These are phyloP conservation scores for Umbelopsis vinacea DNA, from an alignment of 192 early-diverging fungal genomes.

Conservation along the genomic window DNA sequence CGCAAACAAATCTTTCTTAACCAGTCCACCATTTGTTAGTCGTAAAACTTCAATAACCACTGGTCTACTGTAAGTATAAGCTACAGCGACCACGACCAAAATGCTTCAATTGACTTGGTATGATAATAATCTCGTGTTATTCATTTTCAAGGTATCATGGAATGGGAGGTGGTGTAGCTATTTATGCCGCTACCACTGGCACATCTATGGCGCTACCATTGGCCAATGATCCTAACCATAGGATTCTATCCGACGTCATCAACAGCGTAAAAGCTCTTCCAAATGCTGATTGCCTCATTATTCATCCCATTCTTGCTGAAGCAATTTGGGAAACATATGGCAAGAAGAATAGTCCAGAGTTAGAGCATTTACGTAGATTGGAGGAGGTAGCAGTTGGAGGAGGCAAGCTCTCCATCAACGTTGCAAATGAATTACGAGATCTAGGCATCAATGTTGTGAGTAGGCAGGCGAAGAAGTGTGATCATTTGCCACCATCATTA, in stretches of 20 bases:
- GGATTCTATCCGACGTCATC: not conserved
- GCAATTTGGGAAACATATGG: not conserved
- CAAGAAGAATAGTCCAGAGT: not conserved
- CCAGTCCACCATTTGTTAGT: not conserved
- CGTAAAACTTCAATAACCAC: not conserved
- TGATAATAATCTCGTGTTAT: not conserved
- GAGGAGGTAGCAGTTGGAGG: not conserved
- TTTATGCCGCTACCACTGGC: not conserved
- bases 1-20: not conserved
- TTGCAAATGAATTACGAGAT: not conserved
- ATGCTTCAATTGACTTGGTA: not conserved
- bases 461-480: not conserved
- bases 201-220: not conserved
- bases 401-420: not conserved
- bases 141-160: not conserved
- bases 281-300: not conserved
- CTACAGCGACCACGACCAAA: too few relatives aligned
- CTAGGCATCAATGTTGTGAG: slow-evolving; percentile 3
- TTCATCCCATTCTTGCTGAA: slow-evolving; percentile 1
- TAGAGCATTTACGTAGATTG: not conserved
- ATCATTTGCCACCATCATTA: not conserved
- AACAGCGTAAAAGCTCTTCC: not conserved
- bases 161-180: not conserved
- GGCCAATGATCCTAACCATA: slow-evolving; percentile 1
- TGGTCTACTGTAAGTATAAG: not conserved